phyloP scores from a whole-genome alignment of 116 monocot genomes.

The Cymodocea nodosa region DNA sequence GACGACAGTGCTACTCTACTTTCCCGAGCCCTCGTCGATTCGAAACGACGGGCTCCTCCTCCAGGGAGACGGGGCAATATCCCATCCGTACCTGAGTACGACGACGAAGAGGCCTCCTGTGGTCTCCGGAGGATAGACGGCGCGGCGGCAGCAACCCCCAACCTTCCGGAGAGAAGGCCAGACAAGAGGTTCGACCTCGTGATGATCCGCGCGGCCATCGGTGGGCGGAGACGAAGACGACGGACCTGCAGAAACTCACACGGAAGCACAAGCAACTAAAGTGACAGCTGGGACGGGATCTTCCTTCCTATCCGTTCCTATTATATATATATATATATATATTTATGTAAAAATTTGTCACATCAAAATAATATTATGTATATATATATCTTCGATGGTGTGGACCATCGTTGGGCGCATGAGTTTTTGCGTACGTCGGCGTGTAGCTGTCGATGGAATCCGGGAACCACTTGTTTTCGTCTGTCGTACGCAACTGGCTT shows the following conservation, averaged over 20 bases:
- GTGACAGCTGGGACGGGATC: too few species aligned
- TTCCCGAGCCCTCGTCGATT: constrained; percentile 3
- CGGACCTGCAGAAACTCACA: not conserved
- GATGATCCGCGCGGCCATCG: not conserved
- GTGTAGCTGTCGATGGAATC: too few species aligned
- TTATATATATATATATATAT: too few species aligned
- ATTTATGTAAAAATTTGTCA: too few species aligned
- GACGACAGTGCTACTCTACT: not conserved
- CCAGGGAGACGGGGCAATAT: not conserved
- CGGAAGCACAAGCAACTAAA: too few species aligned
- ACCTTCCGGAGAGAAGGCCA: not conserved
- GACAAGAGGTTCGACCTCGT: not conserved
- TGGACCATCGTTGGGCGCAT: too few species aligned
- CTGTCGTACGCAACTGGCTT: too few species aligned
- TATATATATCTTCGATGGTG: too few species aligned
- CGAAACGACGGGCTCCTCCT: not conserved
- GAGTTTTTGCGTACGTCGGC: too few species aligned
- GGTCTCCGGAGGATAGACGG: not conserved
- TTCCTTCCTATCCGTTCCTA: too few species aligned
- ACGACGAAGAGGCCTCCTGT: not conserved
- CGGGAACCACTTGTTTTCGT: too few species aligned
- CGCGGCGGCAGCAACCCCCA: not conserved
- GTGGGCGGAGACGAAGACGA: not conserved
- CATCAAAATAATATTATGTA: too few species aligned
- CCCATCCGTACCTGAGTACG: not conserved